Percentiles rank a stretch among this genome's conserved stretches.
Evolutionary conservation across 306 rosid species (phyloP).

Genomic region (Datisca glomerata): DNA sequence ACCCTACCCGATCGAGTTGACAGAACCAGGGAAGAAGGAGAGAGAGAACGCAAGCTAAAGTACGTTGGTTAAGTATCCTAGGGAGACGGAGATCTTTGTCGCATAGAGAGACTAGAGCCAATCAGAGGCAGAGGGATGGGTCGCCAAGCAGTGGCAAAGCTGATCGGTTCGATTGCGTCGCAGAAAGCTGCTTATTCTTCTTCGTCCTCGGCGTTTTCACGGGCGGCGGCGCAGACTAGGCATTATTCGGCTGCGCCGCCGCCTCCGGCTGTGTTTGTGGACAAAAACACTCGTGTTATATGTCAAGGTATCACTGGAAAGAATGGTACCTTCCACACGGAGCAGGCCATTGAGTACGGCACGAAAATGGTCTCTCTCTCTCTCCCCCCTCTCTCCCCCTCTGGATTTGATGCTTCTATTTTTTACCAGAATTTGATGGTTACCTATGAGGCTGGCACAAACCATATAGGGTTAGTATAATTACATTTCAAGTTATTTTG

Average conservation of each 20-base stretch:
- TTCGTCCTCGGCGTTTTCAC: conserved; percentile 11
- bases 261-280: conserved; percentile 86
- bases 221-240: conserved; percentile 23
- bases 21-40: neutral
- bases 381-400: too few relatives aligned
- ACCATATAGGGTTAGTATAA: too few relatives aligned
- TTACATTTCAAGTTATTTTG: too few relatives aligned
- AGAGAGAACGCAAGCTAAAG: too few relatives aligned
- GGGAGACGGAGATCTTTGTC: conserved; percentile 9
- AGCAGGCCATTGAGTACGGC: conserved; percentile 97
- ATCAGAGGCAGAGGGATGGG: conserved; percentile 31
- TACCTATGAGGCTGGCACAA: too few relatives aligned
- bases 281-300: conserved; percentile 93
- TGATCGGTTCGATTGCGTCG: conserved; percentile 41
- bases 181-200: conserved; percentile 31
- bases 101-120: conserved; percentile 1
- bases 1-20: too few relatives aligned
- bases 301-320: conserved; percentile 98
- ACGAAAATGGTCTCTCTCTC: conserved; percentile 65
- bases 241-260: conserved; percentile 46
- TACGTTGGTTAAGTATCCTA: too few relatives aligned
- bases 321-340: conserved; percentile 90
- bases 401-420: too few relatives aligned
- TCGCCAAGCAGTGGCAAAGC: conserved; percentile 50
- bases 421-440: too few relatives aligned